These are phyloP conservation scores for Cyberlindnera bimundalis DNA, from an alignment of 805 yeast genomes.

Conservation along the genomic window DNA sequence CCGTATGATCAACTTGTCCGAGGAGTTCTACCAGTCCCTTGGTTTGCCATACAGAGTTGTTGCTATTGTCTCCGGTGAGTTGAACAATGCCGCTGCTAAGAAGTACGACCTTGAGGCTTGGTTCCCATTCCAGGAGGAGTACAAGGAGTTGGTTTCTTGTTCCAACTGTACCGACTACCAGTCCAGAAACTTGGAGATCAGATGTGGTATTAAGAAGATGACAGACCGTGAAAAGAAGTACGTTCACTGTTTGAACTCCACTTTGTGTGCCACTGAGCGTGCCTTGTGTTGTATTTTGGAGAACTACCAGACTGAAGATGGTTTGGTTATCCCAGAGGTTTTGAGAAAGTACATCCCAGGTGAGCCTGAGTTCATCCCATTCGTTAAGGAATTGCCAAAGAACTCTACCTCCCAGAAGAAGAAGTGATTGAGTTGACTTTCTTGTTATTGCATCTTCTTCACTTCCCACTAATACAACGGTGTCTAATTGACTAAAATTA, in stretches of 20 bases:
- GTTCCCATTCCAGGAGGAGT: slow-evolving; percentile 99
- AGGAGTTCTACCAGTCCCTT: slow-evolving; percentile 88
- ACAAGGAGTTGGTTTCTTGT: slow-evolving; percentile 96
- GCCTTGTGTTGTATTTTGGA: slow-evolving; percentile 96
- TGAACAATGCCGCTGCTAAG: slow-evolving; percentile 98
- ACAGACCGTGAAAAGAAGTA: slow-evolving; percentile 95
- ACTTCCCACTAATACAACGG: neutral
- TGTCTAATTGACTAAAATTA: neutral
- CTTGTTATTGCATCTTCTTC: neutral
- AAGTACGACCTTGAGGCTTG: slow-evolving; percentile 98
- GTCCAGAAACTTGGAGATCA: slow-evolving; percentile 95
- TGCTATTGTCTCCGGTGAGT: slow-evolving; percentile 97
- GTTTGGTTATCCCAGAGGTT: slow-evolving; percentile 90
- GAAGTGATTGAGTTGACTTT: slow-evolving; percentile 2
- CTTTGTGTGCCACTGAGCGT: slow-evolving; percentile 97
- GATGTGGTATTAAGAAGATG: slow-evolving; percentile 96
- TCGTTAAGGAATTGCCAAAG: slow-evolving; percentile 86
- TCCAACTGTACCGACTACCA: slow-evolving; percentile 99
- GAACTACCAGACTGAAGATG: slow-evolving; percentile 97
- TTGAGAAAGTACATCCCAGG: slow-evolving; percentile 96
- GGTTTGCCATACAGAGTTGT: slow-evolving; percentile 96
- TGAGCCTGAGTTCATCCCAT: slow-evolving; percentile 96
- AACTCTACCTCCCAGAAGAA: slow-evolving; percentile 76
- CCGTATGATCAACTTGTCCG: slow-evolving; percentile 86
- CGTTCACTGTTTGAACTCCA: slow-evolving; percentile 97